Conservation (phyloP, 2,329 filamentous ascomycete genomes). For the Fusarium pininemorale region DNA sequence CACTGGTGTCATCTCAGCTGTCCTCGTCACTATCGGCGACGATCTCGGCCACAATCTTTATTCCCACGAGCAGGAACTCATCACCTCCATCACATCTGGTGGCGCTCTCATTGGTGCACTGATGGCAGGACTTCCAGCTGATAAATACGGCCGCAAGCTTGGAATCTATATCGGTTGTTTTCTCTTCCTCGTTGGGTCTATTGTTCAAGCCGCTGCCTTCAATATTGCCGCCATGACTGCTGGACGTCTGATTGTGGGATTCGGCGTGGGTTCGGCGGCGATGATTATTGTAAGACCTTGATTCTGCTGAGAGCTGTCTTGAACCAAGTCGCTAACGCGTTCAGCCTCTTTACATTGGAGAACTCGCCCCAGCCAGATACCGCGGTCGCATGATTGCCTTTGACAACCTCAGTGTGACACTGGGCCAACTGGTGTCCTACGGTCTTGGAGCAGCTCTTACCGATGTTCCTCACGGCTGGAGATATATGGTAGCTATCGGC, state of each 20-base stretch:
- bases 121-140: slow-evolving; percentile 40
- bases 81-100: slow-evolving; percentile 61
- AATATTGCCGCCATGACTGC: slow-evolving; percentile 41
- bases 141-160: slow-evolving; percentile 42
- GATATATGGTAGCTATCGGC: slow-evolving; percentile 59
- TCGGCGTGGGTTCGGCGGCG: slow-evolving; percentile 57
- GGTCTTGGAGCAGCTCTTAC: slow-evolving; percentile 54
- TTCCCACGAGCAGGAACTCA: slow-evolving; percentile 58
- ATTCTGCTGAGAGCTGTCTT: fast-evolving
- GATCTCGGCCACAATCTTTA: slow-evolving; percentile 52
- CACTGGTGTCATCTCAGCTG: slow-evolving; percentile 51
- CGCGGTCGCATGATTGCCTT: slow-evolving; percentile 60
- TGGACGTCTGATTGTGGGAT: slow-evolving; percentile 55
- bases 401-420: slow-evolving; percentile 57
- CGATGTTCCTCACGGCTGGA: slow-evolving; percentile 54
- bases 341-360: slow-evolving; percentile 55
- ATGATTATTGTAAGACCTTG: slow-evolving; percentile 50
- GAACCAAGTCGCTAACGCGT: not conserved
- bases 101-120: slow-evolving; percentile 42
- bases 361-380: slow-evolving; percentile 59
- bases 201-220: slow-evolving; percentile 43
- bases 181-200: slow-evolving; percentile 37
- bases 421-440: slow-evolving; percentile 53
- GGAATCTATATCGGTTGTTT: slow-evolving; percentile 42
- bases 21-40: slow-evolving; percentile 36